phyloP scores from a whole-genome alignment of 495 filamentous ascomycete species.

The Penicillium nucicola region DNA sequence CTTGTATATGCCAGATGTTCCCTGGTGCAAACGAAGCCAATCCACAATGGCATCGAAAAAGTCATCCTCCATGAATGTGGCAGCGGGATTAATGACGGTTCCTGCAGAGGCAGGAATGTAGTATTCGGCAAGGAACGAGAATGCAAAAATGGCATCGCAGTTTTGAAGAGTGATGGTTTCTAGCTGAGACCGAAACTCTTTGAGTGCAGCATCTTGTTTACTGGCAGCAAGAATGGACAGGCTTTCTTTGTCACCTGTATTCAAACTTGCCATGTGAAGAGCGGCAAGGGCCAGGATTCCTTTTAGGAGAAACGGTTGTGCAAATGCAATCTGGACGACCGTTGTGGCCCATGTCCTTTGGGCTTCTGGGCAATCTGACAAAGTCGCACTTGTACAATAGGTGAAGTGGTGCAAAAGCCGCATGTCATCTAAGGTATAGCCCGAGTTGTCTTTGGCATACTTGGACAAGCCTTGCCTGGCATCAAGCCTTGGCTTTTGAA shows the following conservation, averaged over 20 bases:
- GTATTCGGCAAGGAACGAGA: not conserved
- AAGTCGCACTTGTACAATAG: not conserved
- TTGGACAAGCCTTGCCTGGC: not conserved
- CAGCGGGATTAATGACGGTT: not conserved
- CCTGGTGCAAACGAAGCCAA: not conserved
- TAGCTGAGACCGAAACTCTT: not conserved
- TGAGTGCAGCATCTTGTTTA: not conserved
- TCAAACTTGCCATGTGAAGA: not conserved
- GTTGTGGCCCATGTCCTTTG: not conserved
- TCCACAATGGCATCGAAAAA: not conserved
- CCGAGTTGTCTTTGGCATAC: not conserved
- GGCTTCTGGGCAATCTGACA: not conserved
- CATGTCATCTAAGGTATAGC: not conserved
- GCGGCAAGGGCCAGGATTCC: not conserved
- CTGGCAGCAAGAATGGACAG: not conserved
- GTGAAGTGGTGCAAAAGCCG: not conserved
- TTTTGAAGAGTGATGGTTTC: not conserved
- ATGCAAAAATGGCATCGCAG: not conserved
- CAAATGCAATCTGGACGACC: not conserved
- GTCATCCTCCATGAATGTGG: not conserved
- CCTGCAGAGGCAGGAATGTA: constrained; percentile 1
- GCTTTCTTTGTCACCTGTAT: not conserved
- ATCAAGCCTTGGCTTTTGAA: not conserved
- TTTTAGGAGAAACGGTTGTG: not conserved
- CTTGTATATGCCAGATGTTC: not conserved